Evolutionary conservation across 1,284 basidiomycete species (phyloP).

Genomic region (Ustanciosporium gigantosporum): DNA sequence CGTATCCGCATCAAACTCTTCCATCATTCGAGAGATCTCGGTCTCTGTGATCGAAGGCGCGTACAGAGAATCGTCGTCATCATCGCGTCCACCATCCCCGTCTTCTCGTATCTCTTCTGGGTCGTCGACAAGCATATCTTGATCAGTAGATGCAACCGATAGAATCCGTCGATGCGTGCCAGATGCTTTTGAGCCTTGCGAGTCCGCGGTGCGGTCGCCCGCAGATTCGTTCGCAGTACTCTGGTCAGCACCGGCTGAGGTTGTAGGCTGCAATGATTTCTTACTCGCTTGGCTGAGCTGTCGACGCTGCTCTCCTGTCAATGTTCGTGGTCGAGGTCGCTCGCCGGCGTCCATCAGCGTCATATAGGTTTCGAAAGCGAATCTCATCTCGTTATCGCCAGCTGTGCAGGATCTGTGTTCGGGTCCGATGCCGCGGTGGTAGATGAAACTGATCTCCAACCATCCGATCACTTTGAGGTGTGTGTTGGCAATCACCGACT

Average conservation of each 20-base stretch:
- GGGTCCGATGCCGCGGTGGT: slow-evolving; percentile 41
- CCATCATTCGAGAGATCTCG: slow-evolving; percentile 15
- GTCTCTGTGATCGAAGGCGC: slow-evolving; percentile 26
- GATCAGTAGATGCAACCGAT: slow-evolving; percentile 4
- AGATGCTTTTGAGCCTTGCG: neutral
- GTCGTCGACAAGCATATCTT: slow-evolving; percentile 2
- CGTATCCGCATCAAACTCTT: slow-evolving; percentile 22
- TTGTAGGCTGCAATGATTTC: too few species aligned
- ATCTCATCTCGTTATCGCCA: slow-evolving; percentile 50
- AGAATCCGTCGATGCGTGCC: slow-evolving; percentile 7
- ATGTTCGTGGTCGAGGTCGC: slow-evolving; percentile 22
- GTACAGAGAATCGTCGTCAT: slow-evolving; percentile 22
- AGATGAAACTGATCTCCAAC: slow-evolving; percentile 48
- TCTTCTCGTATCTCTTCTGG: slow-evolving; percentile 15
- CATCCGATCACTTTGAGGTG: slow-evolving; percentile 35
- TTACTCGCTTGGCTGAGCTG: slow-evolving; percentile 3
- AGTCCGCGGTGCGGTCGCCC: neutral
- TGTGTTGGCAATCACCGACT: slow-evolving; percentile 12
- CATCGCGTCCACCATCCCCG: slow-evolving; percentile 3
- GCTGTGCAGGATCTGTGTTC: slow-evolving; percentile 41
- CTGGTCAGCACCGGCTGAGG: too few species aligned
- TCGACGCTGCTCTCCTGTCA: slow-evolving; percentile 7
- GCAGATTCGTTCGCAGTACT: neutral
- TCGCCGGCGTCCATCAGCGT: slow-evolving; percentile 41
- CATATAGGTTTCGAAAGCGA: slow-evolving; percentile 44